These are phyloP conservation scores for Cryptococcus hybrid DNA, from an alignment of 1,284 basidiomycete species.

Conservation along the genomic window DNA sequence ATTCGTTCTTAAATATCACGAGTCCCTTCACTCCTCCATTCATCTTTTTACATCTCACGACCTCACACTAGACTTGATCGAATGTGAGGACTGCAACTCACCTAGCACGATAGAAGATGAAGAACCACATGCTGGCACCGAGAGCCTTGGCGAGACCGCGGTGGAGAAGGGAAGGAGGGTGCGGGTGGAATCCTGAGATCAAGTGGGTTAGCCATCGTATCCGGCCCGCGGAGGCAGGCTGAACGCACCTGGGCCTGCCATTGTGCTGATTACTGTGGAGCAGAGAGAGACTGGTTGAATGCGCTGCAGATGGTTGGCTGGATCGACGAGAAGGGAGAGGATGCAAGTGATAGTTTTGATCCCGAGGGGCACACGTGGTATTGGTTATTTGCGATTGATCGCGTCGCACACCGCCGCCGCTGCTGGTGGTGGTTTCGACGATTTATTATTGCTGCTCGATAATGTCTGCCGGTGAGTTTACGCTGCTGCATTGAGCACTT, in stretches of 20 bases:
- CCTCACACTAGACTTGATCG: conserved; percentile 36
- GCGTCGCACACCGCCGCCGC: too few relatives aligned
- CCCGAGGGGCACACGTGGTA: neutral
- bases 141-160: conserved; percentile 77
- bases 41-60: neutral
- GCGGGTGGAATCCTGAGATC: conserved; percentile 71
- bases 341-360: conserved; percentile 1
- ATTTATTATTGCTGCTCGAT: neutral
- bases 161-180: conserved; percentile 72
- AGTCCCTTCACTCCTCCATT: neutral
- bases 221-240: neutral
- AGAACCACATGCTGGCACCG: conserved; percentile 96
- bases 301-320: conserved; percentile 3
- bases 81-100: conserved; percentile 70
- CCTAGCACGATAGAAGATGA: conserved; percentile 92
- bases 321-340: neutral
- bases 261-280: conserved; percentile 6
- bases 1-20: conserved; percentile 1
- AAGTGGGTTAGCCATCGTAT: too few relatives aligned
- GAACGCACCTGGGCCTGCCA: conserved; percentile 35
- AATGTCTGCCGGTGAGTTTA: neutral
- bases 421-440: neutral
- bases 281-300: neutral
- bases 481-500: too few relatives aligned
- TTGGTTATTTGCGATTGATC: neutral